These are phyloP conservation scores for Atalantia buxifolia DNA, from an alignment of 345 rosid species.

Conservation along the genomic window DNA sequence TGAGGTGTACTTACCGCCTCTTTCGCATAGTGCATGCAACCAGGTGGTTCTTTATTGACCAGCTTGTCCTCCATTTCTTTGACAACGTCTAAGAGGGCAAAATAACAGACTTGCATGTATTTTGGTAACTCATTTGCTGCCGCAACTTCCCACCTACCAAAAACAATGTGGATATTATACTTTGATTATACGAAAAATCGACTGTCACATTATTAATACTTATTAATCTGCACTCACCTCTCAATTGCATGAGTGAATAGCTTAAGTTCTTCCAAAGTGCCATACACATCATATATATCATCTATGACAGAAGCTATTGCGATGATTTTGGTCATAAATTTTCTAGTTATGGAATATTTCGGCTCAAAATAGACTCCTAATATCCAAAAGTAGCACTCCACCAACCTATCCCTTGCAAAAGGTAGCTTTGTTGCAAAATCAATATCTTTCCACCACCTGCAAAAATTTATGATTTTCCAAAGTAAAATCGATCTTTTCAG, in stretches of 20 bases:
- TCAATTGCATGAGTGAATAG: conserved; percentile 30
- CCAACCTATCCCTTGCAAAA: conserved; percentile 33
- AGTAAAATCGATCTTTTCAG: too few relatives aligned
- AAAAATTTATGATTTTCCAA: neutral
- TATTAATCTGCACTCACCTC: conserved; percentile 16
- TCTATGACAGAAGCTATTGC: conserved; percentile 25
- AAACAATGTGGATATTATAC: neutral
- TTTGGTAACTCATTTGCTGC: neutral
- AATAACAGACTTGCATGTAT: neutral
- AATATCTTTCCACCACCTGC: conserved; percentile 41
- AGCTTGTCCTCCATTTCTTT: conserved; percentile 1
- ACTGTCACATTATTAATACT: neutral
- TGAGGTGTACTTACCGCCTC: neutral
- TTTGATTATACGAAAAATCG: neutral
- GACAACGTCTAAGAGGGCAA: neutral
- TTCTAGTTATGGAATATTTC: conserved; percentile 19
- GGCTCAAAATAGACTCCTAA: conserved; percentile 32
- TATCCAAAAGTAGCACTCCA: conserved; percentile 39
- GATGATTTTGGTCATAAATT: conserved; percentile 19
- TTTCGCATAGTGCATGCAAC: neutral
- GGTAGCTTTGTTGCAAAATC: conserved; percentile 23
- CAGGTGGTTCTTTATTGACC: neutral
- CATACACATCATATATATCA: conserved; percentile 42
- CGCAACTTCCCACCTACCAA: neutral
- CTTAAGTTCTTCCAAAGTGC: conserved; percentile 42